Conservation (phyloP, 495 filamentous ascomycete species). For the Massariosphaeria phaeospora region DNA sequence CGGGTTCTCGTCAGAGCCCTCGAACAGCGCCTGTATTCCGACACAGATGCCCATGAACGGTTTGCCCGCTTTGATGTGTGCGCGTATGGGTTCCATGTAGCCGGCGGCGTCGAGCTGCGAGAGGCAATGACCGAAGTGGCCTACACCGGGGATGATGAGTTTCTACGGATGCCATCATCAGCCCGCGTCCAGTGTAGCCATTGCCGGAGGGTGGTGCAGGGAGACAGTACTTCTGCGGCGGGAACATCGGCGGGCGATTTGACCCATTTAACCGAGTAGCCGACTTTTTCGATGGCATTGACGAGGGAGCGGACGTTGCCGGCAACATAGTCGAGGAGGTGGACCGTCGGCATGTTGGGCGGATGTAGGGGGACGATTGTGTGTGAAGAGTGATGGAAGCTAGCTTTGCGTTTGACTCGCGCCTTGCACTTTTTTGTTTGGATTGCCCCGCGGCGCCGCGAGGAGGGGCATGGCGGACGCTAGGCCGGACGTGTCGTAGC, state of each 20-base stretch:
- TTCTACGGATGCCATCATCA: conserved; percentile 48
- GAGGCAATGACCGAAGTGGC: conserved; percentile 95
- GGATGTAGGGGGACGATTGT: background rate
- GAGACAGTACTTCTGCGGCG: conserved; percentile 66
- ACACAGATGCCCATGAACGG: conserved; percentile 99
- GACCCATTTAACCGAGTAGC: conserved; percentile 91
- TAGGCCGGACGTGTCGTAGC: background rate
- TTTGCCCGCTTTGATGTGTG: conserved; percentile 79
- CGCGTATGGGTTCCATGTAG: conserved; percentile 71
- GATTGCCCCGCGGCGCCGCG: conserved; percentile 18
- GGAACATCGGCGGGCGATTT: conserved; percentile 74
- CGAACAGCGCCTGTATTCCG: conserved; percentile 84
- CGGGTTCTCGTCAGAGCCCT: conserved; percentile 72
- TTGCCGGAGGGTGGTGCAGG: background rate
- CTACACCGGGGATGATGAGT: conserved; percentile 91
- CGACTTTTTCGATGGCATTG: conserved; percentile 93
- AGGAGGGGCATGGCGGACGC: background rate
- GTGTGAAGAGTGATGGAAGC: background rate
- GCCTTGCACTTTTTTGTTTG: conserved; percentile 16
- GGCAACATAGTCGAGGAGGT: conserved; percentile 80
- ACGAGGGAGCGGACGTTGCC: conserved; percentile 93
- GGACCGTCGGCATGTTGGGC: conserved; percentile 73
- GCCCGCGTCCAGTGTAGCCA: conserved; percentile 16
- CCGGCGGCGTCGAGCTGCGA: conserved; percentile 71
- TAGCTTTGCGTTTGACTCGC: no score